Evolutionary conservation across 1,284 basidiomycete genomes (phyloP).

Genomic region (Trametes sp.): DNA sequence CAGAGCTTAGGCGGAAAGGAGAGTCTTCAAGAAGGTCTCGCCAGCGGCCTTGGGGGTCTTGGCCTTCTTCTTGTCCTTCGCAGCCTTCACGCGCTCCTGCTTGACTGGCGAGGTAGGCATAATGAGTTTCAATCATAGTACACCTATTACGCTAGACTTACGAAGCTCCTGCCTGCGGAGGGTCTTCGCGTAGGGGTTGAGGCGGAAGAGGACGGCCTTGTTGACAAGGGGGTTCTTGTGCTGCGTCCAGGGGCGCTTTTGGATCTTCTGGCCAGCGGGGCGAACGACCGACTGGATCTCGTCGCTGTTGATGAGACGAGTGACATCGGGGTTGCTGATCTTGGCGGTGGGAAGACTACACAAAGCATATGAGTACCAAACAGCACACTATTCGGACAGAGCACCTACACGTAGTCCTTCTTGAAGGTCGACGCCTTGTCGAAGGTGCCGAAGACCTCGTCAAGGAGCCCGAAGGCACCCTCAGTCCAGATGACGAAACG

Average conservation of each 20-base stretch:
- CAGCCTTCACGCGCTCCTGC: slow-evolving; percentile 75
- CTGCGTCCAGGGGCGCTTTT: slow-evolving; percentile 97
- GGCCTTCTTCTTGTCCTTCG: slow-evolving; percentile 70
- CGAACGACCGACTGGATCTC: slow-evolving; percentile 97
- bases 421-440: slow-evolving; percentile 88
- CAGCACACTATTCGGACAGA: slow-evolving; percentile 12
- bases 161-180: slow-evolving; percentile 87
- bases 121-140: slow-evolving; percentile 2
- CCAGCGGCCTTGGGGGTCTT: slow-evolving; percentile 73
- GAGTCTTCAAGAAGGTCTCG: slow-evolving; percentile 87
- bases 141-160: slow-evolving; percentile 51
- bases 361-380: slow-evolving; percentile 6
- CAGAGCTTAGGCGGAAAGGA: slow-evolving; percentile 82
- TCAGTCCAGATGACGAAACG: slow-evolving; percentile 99
- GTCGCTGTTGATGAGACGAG: slow-evolving; percentile 97
- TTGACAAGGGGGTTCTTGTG: slow-evolving; percentile 99
- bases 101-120: slow-evolving; percentile 58
- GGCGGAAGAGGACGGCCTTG: slow-evolving; percentile 96
- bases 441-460: slow-evolving; percentile 94
- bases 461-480: slow-evolving; percentile 91
- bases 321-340: slow-evolving; percentile 97
- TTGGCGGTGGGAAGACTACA: slow-evolving; percentile 90
- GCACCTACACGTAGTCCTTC: slow-evolving; percentile 87
- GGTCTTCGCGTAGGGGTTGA: slow-evolving; percentile 99
- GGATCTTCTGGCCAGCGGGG: slow-evolving; percentile 80